Evolutionary conservation across 129 eudicot genomes (phyloP), one percentile per base, ranked within the genome.

Genomic region (Centella asiatica): DNA sequence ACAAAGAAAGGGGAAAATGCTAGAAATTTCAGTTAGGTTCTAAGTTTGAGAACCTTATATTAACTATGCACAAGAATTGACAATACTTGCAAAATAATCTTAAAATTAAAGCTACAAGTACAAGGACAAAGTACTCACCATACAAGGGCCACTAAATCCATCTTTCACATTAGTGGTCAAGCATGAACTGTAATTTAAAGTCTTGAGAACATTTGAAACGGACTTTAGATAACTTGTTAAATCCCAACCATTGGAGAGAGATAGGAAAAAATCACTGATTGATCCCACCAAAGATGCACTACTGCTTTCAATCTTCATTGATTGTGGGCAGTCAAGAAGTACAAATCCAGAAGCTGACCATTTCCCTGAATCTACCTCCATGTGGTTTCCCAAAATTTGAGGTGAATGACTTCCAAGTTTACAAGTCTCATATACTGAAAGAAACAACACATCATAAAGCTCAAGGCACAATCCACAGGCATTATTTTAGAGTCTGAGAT

Each of bases 201-300:
- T 64, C 68, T 85, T 85, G 24, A 93, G 89, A 57, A 73, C 93
- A 75, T 85, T 88, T 26, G 88, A 80, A 51, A 93, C 95, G 57
- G 99, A 85, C 83, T 85, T 93, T 17, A 87, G 76, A 77, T 77
- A 93, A 68, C 95, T 88, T 51, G 86, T 78, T 54, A 93, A 73
- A 78, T 88, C 99, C 99, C 99, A 93, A 22, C 96, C 99, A 73
- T 85, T 88, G 32, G 99, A 93, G 19, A 93, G 74, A 62, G 95
- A 93, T 70, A 80, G 88, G 57, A 87, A 93, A 62, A 82, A 93
- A 68, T 93, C 99, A 80, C 96, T 93, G 56, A 93, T 78, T 24
- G 99, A 93, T 56, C 96, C 99, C 81, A 93, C 84, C 57, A 84
- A 77, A 62, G 99, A 93, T 37, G 95, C 88, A 67, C 72, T 80